Conservation (phyloP, 2,329 filamentous ascomycete species). For the Periconia digitata region DNA sequence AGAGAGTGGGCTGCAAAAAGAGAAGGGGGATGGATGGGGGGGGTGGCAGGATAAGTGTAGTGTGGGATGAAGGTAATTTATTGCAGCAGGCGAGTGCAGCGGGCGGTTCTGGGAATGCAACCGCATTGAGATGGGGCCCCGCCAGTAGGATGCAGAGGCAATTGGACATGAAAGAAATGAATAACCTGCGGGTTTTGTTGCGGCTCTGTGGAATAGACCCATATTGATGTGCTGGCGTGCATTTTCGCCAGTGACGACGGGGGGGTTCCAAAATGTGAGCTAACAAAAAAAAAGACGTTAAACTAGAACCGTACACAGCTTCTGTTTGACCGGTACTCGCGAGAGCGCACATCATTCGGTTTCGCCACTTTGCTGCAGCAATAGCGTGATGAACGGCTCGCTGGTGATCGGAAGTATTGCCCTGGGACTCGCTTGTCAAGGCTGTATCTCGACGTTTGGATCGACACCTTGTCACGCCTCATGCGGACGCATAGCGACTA, state of each 20-base stretch:
- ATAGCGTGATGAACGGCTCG: constrained; percentile 40
- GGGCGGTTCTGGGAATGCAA: constrained; percentile 42
- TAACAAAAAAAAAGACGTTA: constrained; percentile 31
- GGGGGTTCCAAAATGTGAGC: constrained; percentile 44
- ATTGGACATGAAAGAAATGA: constrained; percentile 41
- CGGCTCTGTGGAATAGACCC: constrained; percentile 50
- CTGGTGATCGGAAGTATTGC: constrained; percentile 34
- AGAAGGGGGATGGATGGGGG: constrained; percentile 28
- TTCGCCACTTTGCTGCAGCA: constrained; percentile 41
- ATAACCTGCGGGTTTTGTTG: constrained; percentile 44
- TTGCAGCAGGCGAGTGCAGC: constrained; percentile 43
- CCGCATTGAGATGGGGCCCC: constrained; percentile 42
- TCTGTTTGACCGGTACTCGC: constrained; percentile 38
- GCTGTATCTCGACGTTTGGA: constrained; percentile 35
- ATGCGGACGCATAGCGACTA: constrained; percentile 36
- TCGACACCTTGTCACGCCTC: constrained; percentile 36
- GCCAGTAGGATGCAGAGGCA: constrained; percentile 56
- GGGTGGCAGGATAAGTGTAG: constrained; percentile 38
- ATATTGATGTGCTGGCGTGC: constrained; percentile 86
- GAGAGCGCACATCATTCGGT: constrained; percentile 32
- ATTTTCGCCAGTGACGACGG: constrained; percentile 73
- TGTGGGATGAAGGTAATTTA: constrained; percentile 46
- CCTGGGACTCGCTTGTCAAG: constrained; percentile 35
- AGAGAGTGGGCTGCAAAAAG: constrained; percentile 41
- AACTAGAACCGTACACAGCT: constrained; percentile 40